Base-by-base conservation (phyloP, 177 flowering plant species). In the Vitis hybrid region DNA sequence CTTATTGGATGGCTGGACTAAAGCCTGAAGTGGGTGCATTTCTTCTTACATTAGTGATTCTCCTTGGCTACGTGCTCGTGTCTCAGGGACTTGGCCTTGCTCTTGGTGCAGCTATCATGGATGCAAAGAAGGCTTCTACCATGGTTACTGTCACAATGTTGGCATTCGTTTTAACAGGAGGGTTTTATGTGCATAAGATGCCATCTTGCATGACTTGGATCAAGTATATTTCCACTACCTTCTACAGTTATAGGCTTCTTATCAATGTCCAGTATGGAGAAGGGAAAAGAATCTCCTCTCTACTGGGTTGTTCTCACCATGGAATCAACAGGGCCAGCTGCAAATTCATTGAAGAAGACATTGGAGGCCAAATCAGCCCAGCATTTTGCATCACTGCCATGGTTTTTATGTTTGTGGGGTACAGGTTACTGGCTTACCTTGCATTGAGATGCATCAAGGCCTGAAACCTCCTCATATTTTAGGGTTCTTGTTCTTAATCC, bases 31-130 rank as follows among this genome's bases (percentile, higher is more conserved):
- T 84, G 0, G 67, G 70, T 0, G 72, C 90, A 1, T 93, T 93
- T 69, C 49, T 91, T 1, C 26, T 79, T 33, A 84, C 93, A 2
- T 66, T 84, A 18, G 20, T 72, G 19, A 85, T 87, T 3, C 66
- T 93, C 0, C 79, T 93, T 0, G 79, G 83, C 16, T 84, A 89
- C 55, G 95, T 89, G 11, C 80, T 93, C 3, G 98, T 87, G 9
- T 86, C 93, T 12, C 92, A 90, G 64, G 94, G 97, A 3, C 84
- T 90, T n/a, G 97, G 97, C 26, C 87, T 90, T 0, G 87, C 88
- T 1, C 55, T 93, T 2, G 98, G 97, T 0, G 98, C 97, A 3
- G 72, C 80, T 0, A 87, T 93, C 61, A 91, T 90, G 97, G 95
- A 93, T 69, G 90, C 90, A 6, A 93, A 87, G 67, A 83, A 79